phyloP scores from a whole-genome alignment of 192 early-diverging fungal species.

The Diversispora epigaea region DNA sequence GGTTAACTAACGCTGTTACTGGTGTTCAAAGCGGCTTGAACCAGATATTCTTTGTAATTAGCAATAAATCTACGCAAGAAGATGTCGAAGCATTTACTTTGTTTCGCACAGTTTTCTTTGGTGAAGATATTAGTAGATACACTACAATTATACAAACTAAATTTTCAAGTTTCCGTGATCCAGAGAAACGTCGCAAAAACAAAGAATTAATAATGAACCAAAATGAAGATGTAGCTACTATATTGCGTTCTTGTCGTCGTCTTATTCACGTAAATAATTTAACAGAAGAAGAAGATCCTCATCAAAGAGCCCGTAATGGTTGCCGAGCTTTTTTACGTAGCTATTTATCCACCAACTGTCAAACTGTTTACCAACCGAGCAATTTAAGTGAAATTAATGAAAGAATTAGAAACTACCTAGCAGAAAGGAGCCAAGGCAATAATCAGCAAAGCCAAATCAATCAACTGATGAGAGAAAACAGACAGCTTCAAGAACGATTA shows the following conservation, averaged over 20 bases:
- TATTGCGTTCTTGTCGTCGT: conserved; percentile 2
- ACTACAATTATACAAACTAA: too few relatives aligned
- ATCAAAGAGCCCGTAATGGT: conserved; percentile 3
- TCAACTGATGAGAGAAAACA: not conserved
- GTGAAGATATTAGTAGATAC: too few relatives aligned
- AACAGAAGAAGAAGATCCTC: conserved; percentile 1
- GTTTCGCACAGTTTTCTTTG: too few relatives aligned
- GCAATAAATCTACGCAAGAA: too few relatives aligned
- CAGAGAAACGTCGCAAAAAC: conserved; percentile 18
- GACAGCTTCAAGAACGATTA: not conserved
- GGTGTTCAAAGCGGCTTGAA: too few relatives aligned
- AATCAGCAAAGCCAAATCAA: conserved; percentile 6
- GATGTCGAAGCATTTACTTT: too few relatives aligned
- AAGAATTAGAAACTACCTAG: conserved; percentile 4
- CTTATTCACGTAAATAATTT: conserved; percentile 21
- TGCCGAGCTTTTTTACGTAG: not conserved
- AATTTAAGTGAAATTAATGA: conserved; percentile 3
- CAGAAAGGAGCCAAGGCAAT: not conserved
- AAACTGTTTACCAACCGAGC: not conserved
- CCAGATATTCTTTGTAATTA: too few relatives aligned
- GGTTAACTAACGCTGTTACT: not conserved
- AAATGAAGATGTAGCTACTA: conserved; percentile 9
- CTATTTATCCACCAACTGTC: not conserved
- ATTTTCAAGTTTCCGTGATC: not conserved
- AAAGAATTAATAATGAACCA: conserved; percentile 13